A percentile compares a stretch with the other conserved stretches of the same genome.
phyloP scores from a whole-genome alignment of 768 basidiomycete genomes.

The Saitozyma podzolica region DNA sequence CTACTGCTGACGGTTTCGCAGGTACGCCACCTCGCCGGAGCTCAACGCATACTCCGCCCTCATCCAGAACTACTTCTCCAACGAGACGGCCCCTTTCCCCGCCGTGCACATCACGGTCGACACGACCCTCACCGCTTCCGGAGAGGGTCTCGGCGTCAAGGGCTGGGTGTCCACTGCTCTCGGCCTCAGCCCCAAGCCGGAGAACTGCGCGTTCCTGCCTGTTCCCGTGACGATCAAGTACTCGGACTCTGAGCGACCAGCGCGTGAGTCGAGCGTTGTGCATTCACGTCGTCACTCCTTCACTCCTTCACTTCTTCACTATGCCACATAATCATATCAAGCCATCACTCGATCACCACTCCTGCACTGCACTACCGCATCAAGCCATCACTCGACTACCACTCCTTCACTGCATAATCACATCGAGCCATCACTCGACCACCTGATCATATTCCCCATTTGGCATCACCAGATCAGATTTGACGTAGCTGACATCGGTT shows the following conservation, averaged over 20 bases:
- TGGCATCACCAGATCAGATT: no score
- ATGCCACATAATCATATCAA: no score
- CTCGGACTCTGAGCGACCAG: conserved; percentile 78
- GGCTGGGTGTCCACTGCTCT: conserved; percentile 88
- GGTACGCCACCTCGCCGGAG: conserved; percentile 89
- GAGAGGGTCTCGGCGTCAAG: conserved; percentile 69
- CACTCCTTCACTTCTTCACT: conserved; percentile 1
- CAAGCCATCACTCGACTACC: no score
- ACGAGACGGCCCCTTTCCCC: conserved; percentile 82
- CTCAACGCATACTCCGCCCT: conserved; percentile 93
- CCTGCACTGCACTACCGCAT: no score
- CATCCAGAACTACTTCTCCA: conserved; percentile 95
- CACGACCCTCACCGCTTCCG: conserved; percentile 62
- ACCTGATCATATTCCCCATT: no score
- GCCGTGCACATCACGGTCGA: conserved; percentile 90
- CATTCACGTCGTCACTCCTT: conserved; percentile 11
- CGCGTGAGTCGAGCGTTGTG: conserved; percentile 61
- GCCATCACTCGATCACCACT: no score
- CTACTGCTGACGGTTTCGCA: conserved; percentile 42
- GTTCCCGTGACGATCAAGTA: conserved; percentile 83
- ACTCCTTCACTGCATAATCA: no score
- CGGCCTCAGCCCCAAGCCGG: conserved; percentile 82
- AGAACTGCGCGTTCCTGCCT: conserved; percentile 92
- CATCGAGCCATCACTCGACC: no score
- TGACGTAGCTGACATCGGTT: no score